A percentile compares a stretch with the other conserved stretches of the same genome.
phyloP scores from a whole-genome alignment of 2,329 filamentous ascomycete genomes.

The Nemania sp. region DNA sequence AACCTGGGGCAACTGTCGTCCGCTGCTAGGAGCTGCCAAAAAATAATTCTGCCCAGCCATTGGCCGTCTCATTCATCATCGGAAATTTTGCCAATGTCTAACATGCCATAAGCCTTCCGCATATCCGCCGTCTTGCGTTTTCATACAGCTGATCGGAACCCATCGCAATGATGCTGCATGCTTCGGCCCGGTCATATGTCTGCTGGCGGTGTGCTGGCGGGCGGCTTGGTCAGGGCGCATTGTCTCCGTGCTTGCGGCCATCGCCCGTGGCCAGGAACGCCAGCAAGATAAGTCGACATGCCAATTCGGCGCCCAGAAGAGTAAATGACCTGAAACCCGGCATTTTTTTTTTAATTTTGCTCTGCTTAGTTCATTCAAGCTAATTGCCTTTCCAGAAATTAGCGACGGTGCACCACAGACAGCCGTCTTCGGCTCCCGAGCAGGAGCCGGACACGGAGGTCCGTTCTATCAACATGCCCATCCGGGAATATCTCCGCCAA shows the following conservation, averaged over 20 bases:
- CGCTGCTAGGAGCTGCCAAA: no score
- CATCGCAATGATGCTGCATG: conserved; percentile 33
- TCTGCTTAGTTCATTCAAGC: no score
- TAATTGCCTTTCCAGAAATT: conserved; percentile 25
- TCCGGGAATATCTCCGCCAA: conserved; percentile 47
- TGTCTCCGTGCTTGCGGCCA: conserved; percentile 14
- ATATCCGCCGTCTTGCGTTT: not conserved
- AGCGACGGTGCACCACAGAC: conserved; percentile 35
- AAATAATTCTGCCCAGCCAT: not conserved
- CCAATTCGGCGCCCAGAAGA: conserved; percentile 26
- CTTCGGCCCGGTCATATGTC: conserved; percentile 36
- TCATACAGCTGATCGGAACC: not conserved
- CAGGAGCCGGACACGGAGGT: conserved; percentile 6
- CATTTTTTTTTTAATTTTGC: no score
- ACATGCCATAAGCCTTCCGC: not conserved
- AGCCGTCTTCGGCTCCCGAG: conserved; percentile 3
- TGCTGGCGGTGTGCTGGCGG: conserved; percentile 39
- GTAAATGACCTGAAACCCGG: no score
- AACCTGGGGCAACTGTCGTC: no score
- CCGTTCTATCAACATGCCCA: conserved; percentile 32
- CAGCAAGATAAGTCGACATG: conserved; percentile 5
- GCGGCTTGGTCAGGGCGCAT: conserved; percentile 16
- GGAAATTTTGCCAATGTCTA: conserved; percentile 16
- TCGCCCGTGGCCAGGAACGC: conserved; percentile 17
- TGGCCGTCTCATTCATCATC: not conserved